Conservation (phyloP, 176 grass and related monocot species). For the Carex parvula region DNA sequence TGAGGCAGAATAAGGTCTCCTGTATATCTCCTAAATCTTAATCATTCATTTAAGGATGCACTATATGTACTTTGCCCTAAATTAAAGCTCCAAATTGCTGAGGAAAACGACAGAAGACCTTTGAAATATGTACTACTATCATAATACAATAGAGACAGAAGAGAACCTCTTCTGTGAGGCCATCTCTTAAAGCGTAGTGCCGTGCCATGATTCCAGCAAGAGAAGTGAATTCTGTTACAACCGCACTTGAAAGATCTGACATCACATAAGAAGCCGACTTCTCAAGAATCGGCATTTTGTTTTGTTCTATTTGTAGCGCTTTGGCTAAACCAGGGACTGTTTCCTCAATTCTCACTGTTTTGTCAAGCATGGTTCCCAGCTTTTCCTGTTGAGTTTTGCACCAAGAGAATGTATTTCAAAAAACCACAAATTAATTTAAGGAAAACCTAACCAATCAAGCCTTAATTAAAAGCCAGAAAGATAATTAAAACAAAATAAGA, state of each 20-base stretch:
- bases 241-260: conserved; percentile 85
- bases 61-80: background rate
- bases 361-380: conserved; percentile 94
- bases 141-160: conserved; percentile 1
- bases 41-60: conserved; percentile 6
- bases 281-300: conserved; percentile 45
- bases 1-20: background rate
- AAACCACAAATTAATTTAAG: background rate
- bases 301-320: conserved; percentile 50
- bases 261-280: conserved; percentile 72
- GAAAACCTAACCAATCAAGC: background rate
- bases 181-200: conserved; percentile 87
- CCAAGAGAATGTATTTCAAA: background rate
- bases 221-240: conserved; percentile 95
- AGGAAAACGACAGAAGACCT: background rate
- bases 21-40: background rate
- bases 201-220: conserved; percentile 85
- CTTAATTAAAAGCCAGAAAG: background rate
- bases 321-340: conserved; percentile 45
- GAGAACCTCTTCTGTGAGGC: conserved; percentile 58
- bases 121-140: background rate
- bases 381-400: conserved; percentile 55
- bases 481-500: conserved; percentile 3
- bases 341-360: conserved; percentile 61
- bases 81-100: background rate